Evolutionary conservation across 2,329 filamentous ascomycete species (phyloP), one percentile per base, ranked within the genome.

Genomic region (Blumeria graminis): DNA sequence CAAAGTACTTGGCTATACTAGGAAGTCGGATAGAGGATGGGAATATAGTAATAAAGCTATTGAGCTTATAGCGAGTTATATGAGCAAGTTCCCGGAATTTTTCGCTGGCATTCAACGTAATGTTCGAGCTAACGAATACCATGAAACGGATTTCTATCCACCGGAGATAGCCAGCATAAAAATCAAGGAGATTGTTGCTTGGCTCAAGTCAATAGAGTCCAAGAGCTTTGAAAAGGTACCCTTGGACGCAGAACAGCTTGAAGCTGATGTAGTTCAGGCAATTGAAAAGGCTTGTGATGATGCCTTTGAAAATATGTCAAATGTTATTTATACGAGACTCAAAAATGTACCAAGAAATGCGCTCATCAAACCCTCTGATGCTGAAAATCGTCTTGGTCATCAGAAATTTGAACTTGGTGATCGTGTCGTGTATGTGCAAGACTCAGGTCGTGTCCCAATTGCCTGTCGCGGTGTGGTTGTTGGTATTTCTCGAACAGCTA

Each of bases 201-300:
- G 90, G 90, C 75, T 98, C 55, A 98, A 96, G 72, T 81, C 81
- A 45, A 78, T 94, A 51, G 86, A 95, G 68, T 85, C 86, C 0
- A 94, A 87, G 75, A 85, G 82, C 62, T 93, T 98, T 62, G 90
- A 96, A 69, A 82, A 82, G 61, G 92, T 98, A n/a, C 90, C 92
- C 22, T 76, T 98, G 13, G 92, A 98, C 64, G 92, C 92, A 1
- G 86, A 95, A 67, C 93, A 98, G 68, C 80, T 98, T 4, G 92
- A 98, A 68, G 94, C 88, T 0, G 84, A 88, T 58, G 78, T 88
- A 13, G 92, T 96, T 60, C 82, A 81, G 72, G 71, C 78, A 56
- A 83, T 98, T 57, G 88, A 94, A 63, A 69, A 74, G 56, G 81
- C 82, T 45, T 85, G 87, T 1, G 86, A 95, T 55, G 68, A 74